Evolutionary conservation across 2,329 filamentous ascomycete species (phyloP).

Genomic region (Seiridium cupressi): DNA sequence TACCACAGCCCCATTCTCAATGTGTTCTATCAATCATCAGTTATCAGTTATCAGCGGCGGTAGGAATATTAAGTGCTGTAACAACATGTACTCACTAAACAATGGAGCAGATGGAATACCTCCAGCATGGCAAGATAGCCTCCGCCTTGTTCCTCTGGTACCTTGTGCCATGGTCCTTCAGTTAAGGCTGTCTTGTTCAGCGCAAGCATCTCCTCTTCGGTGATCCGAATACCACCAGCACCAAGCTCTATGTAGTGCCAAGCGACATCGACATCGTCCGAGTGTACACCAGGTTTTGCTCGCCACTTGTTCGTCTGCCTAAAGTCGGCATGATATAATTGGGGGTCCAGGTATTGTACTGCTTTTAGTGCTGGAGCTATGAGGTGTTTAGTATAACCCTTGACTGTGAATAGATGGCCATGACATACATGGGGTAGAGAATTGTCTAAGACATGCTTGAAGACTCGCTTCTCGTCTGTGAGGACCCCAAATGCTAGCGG

Average conservation of each 20-base stretch:
- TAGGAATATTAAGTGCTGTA: no score
- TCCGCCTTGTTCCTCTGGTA: neutral
- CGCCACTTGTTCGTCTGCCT: neutral
- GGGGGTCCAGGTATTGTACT: neutral
- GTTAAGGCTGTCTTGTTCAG: neutral
- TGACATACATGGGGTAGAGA: neutral
- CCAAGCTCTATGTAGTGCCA: neutral
- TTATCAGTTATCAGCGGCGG: neutral
- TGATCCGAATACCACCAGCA: neutral
- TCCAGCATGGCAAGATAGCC: neutral
- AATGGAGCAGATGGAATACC: neutral
- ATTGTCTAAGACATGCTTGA: neutral
- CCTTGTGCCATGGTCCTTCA: neutral
- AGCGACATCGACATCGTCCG: neutral
- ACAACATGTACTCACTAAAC: neutral
- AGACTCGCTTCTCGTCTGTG: neutral
- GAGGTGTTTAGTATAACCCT: neutral
- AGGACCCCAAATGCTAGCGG: neutral
- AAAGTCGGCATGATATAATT: neutral
- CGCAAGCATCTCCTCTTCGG: neutral
- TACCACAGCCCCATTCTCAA: neutral
- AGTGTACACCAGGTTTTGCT: neutral
- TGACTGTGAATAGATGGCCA: neutral
- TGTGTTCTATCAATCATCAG: neutral
- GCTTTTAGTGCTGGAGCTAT: neutral